Percentiles rank a stretch among this genome's conserved stretches.
These are phyloP conservation scores for Fusarium bactridioides DNA, from an alignment of 2,329 filamentous ascomycete genomes.

Conservation along the genomic window DNA sequence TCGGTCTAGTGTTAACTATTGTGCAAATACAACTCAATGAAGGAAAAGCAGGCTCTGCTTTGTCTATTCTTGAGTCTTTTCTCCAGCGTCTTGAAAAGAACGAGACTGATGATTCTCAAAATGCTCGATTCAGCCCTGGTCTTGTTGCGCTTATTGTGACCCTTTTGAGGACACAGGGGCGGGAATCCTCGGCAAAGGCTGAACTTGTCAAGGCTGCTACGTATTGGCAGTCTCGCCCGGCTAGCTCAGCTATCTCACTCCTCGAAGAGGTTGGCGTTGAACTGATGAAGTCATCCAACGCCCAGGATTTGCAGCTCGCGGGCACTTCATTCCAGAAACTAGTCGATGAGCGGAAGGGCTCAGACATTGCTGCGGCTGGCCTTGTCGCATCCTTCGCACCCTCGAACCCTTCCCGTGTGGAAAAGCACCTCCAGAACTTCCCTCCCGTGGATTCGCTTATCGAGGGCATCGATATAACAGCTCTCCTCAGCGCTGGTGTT, in stretches of 20 bases:
- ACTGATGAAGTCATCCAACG: constrained; percentile 77
- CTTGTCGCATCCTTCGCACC: constrained; percentile 84
- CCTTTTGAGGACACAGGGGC: constrained; percentile 79
- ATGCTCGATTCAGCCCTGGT: constrained; percentile 83
- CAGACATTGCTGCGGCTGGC: constrained; percentile 78
- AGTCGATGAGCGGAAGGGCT: constrained; percentile 68
- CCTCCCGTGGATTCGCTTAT: constrained; percentile 70
- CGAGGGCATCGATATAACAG: constrained; percentile 65
- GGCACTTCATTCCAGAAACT: constrained; percentile 81
- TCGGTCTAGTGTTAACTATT: constrained; percentile 81
- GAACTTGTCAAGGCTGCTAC: constrained; percentile 81
- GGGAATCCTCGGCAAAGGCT: constrained; percentile 73
- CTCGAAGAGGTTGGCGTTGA: constrained; percentile 84
- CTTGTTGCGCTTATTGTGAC: constrained; percentile 82
- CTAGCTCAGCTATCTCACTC: constrained; percentile 63
- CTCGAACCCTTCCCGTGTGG: constrained; percentile 62
- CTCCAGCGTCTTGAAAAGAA: constrained; percentile 75
- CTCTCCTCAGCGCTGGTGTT: constrained; percentile 73
- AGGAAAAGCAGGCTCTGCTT: constrained; percentile 76
- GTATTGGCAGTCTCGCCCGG: constrained; percentile 76
- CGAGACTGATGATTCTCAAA: constrained; percentile 62
- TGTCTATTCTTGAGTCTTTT: constrained; percentile 78
- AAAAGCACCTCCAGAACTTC: constrained; percentile 63
- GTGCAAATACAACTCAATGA: constrained; percentile 81
- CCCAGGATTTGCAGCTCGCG: constrained; percentile 73